These are phyloP conservation scores for Starmerella apis DNA, from an alignment of 805 yeast genomes.

Conservation along the genomic window DNA sequence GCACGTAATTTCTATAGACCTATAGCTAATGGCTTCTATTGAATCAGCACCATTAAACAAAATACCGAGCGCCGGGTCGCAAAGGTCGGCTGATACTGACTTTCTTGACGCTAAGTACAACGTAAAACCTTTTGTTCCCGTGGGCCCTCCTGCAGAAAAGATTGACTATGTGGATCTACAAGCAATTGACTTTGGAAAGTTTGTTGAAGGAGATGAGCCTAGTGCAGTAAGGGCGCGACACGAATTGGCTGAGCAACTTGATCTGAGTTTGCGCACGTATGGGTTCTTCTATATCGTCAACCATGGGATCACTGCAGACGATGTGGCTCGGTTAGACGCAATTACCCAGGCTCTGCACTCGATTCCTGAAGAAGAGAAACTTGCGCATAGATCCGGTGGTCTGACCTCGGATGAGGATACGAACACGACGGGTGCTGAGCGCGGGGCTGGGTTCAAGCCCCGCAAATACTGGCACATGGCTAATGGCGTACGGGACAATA, in stretches of 20 bases:
- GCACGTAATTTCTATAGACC: background rate
- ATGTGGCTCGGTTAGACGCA: conserved; percentile 33
- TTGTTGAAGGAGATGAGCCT: conserved; percentile 30
- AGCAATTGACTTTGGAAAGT: conserved; percentile 34
- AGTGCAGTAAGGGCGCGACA: conserved; percentile 31
- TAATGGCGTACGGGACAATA: conserved; percentile 37
- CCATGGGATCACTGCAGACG: conserved; percentile 35
- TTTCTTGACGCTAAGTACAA: conserved; percentile 9
- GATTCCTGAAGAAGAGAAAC: conserved; percentile 36
- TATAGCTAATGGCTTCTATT: background rate
- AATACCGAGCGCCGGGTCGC: conserved; percentile 6
- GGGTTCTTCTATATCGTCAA: conserved; percentile 39
- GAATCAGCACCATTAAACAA: conserved; percentile 14
- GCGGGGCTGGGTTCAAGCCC: conserved; percentile 43
- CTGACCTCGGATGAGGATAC: conserved; percentile 30
- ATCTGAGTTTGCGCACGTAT: conserved; percentile 35
- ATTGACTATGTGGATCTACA: conserved; percentile 16
- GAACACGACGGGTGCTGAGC: conserved; percentile 36
- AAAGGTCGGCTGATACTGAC: background rate
- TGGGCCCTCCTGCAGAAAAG: conserved; percentile 12
- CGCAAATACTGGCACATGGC: conserved; percentile 41
- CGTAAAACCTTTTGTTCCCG: conserved; percentile 13
- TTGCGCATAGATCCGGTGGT: conserved; percentile 36
- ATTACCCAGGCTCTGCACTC: conserved; percentile 37
- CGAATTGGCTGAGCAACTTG: conserved; percentile 34